Evolutionary conservation across 805 yeast genomes (phyloP), one percentile per base, ranked within the genome.

Genomic region (Scheffersomyces spartinae): DNA sequence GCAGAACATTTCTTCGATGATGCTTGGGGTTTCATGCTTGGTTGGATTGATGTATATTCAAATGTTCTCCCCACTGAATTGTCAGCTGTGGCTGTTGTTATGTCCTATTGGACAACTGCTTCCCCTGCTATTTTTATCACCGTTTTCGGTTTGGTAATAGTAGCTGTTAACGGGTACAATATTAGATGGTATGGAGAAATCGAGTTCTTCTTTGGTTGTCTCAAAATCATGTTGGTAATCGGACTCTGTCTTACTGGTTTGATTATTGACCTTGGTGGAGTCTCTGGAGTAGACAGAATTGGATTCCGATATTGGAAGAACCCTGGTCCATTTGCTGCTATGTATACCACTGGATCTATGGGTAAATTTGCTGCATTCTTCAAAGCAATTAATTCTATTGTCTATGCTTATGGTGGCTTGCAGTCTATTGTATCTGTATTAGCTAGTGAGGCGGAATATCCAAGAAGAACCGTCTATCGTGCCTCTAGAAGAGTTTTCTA

Each of bases 101-200:
- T 64, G 36, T 49, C 55, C 11, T 65, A 54, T 32, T 65, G 71
- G 72, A 42, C 61, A 1, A 50, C 47, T 20, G 38, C 62, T 12
- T 61, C 52, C 21, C 59, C 64, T 7, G 71, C 64, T 18, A 51
- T 61, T 23, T 64, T 61, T 61, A 60, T 64, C 15, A 45, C 67
- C 3, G 46, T 61, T n/a, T 51, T 64, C 28, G 52, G 54, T 6
- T 40, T 57, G 2, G 36, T 55, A 9, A 50, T 61, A 17, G 35
- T 55, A 13, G 37, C 42, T 4, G 42, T 50, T 10, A 64, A 62
- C 33, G 38, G 47, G 7, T 43, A 50, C 25, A 57, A 55, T 27
- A 56, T 68, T 74, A 35, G 35, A 23, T 42, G 37, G 34, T 47
- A 43, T 26, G 54, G 53, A 13, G 56, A 50, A 26, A 28, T 43